Evolutionary conservation across 2,329 filamentous ascomycete species (phyloP).

Genomic region (Curvularia eragrostidis): DNA sequence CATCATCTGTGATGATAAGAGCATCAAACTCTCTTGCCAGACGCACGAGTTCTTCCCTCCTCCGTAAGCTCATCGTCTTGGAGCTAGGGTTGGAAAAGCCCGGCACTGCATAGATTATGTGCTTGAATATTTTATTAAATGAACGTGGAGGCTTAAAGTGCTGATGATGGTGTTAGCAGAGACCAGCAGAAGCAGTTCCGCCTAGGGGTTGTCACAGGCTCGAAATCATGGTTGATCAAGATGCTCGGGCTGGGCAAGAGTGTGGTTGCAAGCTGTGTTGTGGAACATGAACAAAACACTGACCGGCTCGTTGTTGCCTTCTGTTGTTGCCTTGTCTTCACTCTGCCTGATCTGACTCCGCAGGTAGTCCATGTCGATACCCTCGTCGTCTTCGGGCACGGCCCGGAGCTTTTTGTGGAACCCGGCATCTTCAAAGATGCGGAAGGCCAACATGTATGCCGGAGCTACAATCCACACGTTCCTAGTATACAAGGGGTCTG

Average conservation of each 20-base stretch:
- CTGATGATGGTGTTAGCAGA: slow-evolving; percentile 41
- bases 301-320: slow-evolving; percentile 55
- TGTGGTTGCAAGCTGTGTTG: not conserved
- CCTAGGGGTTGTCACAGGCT: not conserved
- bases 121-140: slow-evolving; percentile 79
- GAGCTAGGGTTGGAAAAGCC: slow-evolving; percentile 90
- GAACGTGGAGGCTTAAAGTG: slow-evolving; percentile 64
- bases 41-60: slow-evolving; percentile 72
- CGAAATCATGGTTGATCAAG: not conserved
- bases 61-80: slow-evolving; percentile 75
- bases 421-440: slow-evolving; percentile 82
- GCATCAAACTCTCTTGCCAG: slow-evolving; percentile 81
- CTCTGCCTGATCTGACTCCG: slow-evolving; percentile 58
- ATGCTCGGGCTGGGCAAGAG: not conserved
- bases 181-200: not conserved
- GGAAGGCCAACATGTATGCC: slow-evolving; percentile 82
- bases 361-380: slow-evolving; percentile 72
- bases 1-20: slow-evolving; percentile 86
- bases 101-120: slow-evolving; percentile 87
- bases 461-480: slow-evolving; percentile 83
- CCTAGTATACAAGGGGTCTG: slow-evolving; percentile 76
- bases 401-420: slow-evolving; percentile 71
- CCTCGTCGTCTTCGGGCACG: slow-evolving; percentile 78
- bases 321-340: slow-evolving; percentile 52
- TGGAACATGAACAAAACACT: slow-evolving; percentile 20